A percentile compares a stretch with the other conserved stretches of the same genome.
Conservation (phyloP, 805 yeast genomes). For the Candida ipomoeae region DNA sequence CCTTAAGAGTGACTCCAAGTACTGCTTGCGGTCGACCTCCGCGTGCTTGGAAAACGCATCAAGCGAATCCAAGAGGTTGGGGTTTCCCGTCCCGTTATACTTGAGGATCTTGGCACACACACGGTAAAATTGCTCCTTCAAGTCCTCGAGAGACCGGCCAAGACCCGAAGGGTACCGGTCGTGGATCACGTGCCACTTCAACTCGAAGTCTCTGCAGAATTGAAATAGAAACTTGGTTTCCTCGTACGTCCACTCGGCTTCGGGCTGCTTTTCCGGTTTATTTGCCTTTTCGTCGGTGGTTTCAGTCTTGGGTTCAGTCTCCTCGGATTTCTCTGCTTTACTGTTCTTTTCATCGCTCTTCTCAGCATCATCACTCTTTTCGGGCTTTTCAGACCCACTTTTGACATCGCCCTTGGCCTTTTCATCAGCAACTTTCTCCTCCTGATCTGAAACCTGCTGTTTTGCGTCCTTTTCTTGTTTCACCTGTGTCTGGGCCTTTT, state of each 20-base stretch:
- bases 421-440: neutral
- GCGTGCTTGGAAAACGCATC: slow-evolving; percentile 60
- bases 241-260: slow-evolving; percentile 59
- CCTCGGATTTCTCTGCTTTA: slow-evolving; percentile 15
- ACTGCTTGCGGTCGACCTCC: slow-evolving; percentile 77
- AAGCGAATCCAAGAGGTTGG: slow-evolving; percentile 55
- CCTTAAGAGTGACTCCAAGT: slow-evolving; percentile 67
- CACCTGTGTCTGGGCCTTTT: neutral
- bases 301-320: slow-evolving; percentile 11
- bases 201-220: slow-evolving; percentile 55
- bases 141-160: slow-evolving; percentile 62
- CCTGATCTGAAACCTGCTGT: neutral
- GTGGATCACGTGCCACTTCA: slow-evolving; percentile 63
- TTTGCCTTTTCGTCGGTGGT: slow-evolving; percentile 18
- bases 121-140: slow-evolving; percentile 75
- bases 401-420: neutral
- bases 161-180: slow-evolving; percentile 48
- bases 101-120: slow-evolving; percentile 51
- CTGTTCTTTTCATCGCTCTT: slow-evolving; percentile 8
- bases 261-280: slow-evolving; percentile 29
- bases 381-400: slow-evolving; percentile 11
- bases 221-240: slow-evolving; percentile 81
- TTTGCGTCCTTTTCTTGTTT: slow-evolving; percentile 6
- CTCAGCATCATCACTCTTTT: slow-evolving; percentile 13
- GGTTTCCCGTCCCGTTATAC: slow-evolving; percentile 39